Percentiles rank a stretch among this genome's conserved stretches.
Evolutionary conservation across 2,329 filamentous ascomycete species (phyloP).

Genomic region (Colletotrichum endophyticum): DNA sequence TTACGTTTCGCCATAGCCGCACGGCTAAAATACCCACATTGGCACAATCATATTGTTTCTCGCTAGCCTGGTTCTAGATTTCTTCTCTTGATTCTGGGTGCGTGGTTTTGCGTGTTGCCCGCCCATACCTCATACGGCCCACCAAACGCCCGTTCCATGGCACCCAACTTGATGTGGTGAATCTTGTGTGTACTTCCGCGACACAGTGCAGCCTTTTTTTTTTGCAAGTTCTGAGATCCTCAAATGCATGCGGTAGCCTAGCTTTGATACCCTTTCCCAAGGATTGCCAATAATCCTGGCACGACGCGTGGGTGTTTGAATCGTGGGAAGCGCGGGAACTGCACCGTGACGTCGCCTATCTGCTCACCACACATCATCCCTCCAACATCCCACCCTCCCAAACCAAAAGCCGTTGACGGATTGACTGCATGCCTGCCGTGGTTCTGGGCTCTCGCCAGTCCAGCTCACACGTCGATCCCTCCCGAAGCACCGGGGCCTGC

Average conservation of each 20-base stretch:
- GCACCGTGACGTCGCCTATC: constrained; percentile 21
- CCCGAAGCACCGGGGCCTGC: neutral
- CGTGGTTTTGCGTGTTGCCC: neutral
- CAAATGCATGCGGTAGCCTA: neutral
- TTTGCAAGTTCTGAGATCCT: no score
- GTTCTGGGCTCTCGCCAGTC: neutral
- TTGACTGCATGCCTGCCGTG: neutral
- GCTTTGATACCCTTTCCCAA: neutral
- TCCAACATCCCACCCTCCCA: neutral
- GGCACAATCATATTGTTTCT: neutral
- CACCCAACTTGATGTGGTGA: neutral
- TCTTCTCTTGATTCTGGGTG: neutral
- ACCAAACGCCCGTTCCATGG: neutral
- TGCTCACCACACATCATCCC: neutral
- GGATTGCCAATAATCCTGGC: neutral
- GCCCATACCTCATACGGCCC: neutral
- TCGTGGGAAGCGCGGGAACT: neutral
- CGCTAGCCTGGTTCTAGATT: neutral
- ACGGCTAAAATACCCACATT: neutral
- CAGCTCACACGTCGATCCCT: neutral
- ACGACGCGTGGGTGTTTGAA: neutral
- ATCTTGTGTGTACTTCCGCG: neutral
- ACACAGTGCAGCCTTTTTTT: neutral
- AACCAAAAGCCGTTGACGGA: neutral
- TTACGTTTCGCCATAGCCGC: neutral